These are phyloP conservation scores for Pilatotrama ljubarskyi DNA, from an alignment of 768 basidiomycete genomes.

Conservation along the genomic window DNA sequence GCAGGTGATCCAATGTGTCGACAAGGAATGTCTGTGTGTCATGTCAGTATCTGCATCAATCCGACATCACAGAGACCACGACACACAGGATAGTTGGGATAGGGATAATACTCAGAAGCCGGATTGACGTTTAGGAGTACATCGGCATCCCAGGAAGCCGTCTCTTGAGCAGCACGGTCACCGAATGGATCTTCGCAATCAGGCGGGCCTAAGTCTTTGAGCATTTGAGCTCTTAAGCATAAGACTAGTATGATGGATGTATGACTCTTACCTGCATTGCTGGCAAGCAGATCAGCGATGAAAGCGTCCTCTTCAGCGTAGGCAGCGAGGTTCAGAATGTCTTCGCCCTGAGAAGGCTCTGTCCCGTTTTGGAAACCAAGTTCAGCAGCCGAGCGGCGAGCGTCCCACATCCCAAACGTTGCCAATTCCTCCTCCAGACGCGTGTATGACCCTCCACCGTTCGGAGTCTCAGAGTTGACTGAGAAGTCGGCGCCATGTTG, in stretches of 20 bases:
- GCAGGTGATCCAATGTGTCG: conserved; percentile 14
- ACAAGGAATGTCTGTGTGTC: background rate
- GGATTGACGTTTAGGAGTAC: no score
- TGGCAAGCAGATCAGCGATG: background rate
- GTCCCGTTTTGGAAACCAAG: background rate
- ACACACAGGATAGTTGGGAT: no score
- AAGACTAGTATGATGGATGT: background rate
- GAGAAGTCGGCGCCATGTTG: background rate
- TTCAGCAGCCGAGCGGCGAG: background rate
- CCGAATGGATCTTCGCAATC: no score
- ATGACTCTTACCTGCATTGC: background rate
- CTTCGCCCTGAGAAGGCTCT: no score
- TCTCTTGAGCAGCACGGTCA: no score
- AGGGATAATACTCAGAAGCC: no score
- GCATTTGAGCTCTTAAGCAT: no score
- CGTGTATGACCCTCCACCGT: background rate
- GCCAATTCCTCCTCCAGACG: background rate
- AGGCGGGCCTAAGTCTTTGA: no score
- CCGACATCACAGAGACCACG: no score
- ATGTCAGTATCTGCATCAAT: background rate
- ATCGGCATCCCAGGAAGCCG: no score
- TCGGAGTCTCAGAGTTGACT: background rate
- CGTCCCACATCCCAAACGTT: background rate
- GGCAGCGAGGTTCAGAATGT: background rate
- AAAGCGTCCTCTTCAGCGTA: background rate